phyloP scores from a whole-genome alignment of 2,329 filamentous ascomycete genomes.

The Fusarium bactridioides region DNA sequence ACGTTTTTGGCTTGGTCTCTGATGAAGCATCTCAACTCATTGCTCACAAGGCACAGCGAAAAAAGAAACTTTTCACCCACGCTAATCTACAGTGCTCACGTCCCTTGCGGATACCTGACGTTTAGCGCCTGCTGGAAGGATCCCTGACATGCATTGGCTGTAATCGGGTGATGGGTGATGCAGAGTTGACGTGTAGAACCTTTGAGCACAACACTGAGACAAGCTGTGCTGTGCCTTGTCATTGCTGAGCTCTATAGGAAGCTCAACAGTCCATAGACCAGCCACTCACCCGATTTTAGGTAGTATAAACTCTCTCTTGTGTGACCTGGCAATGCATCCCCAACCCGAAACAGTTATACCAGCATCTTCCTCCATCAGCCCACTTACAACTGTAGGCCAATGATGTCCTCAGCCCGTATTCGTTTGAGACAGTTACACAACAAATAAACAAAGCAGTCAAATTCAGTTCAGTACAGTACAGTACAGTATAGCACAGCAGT shows the following conservation, averaged over 20 bases:
- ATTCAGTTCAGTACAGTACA: not conserved
- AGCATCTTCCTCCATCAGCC: constrained; percentile 9
- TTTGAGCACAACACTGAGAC: not conserved
- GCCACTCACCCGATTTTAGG: not conserved
- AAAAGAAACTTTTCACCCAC: constrained; percentile 28
- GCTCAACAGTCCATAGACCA: not conserved
- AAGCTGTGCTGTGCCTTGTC: not conserved
- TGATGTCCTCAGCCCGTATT: not conserved
- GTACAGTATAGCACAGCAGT: not conserved
- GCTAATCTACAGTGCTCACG: constrained; percentile 29
- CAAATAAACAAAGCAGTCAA: not conserved
- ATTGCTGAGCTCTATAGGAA: not conserved
- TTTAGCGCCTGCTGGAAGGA: constrained; percentile 21
- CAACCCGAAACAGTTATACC: constrained; percentile 13
- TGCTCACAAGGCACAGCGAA: constrained; percentile 24
- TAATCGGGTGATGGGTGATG: constrained; percentile 24
- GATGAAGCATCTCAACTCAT: constrained; percentile 19
- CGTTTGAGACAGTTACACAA: not conserved
- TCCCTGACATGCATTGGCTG: constrained; percentile 9
- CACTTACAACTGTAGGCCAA: not conserved
- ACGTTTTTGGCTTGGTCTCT: constrained; percentile 29
- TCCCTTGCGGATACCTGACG: constrained; percentile 23
- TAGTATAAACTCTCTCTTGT: constrained; percentile 7
- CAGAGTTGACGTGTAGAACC: constrained; percentile 25
- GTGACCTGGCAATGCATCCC: constrained; percentile 35